These are phyloP conservation scores for Candida manassasensis DNA, from an alignment of 805 yeast species.

Conservation along the genomic window DNA sequence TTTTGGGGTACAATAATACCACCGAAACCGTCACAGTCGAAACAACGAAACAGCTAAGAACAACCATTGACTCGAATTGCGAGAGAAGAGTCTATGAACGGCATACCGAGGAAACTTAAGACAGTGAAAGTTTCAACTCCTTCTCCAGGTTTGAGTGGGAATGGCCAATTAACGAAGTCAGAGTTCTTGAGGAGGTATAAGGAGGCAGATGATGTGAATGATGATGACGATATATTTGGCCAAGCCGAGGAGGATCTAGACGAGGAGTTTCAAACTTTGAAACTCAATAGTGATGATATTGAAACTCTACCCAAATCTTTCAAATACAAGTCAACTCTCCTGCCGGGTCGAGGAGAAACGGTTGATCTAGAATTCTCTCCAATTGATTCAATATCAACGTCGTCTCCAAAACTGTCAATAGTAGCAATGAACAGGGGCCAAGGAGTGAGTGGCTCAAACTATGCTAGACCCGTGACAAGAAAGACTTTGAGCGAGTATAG, in stretches of 20 bases:
- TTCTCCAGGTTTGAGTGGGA: conserved; percentile 5
- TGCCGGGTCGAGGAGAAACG: background rate
- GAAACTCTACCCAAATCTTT: background rate
- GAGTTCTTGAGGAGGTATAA: conserved; percentile 21
- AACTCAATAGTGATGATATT: background rate
- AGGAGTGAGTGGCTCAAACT: conserved; percentile 14
- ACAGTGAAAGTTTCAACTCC: conserved; percentile 5
- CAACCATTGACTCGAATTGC: too few relatives aligned
- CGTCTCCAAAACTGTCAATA: conserved; percentile 17
- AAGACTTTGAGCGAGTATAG: conserved; percentile 29
- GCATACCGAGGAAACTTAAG: conserved; percentile 6
- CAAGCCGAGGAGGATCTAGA: conserved; percentile 17
- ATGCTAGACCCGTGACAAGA: conserved; percentile 8
- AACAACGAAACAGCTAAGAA: too few relatives aligned
- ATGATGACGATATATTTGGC: conserved; percentile 26
- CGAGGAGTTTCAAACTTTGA: conserved; percentile 18
- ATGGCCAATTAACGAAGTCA: conserved; percentile 4
- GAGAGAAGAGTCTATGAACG: conserved; percentile 7
- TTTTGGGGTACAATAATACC: background rate
- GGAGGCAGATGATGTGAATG: conserved; percentile 9
- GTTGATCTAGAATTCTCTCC: conserved; percentile 11
- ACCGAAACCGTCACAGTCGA: too few relatives aligned
- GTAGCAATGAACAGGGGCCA: conserved; percentile 6
- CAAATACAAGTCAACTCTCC: background rate
- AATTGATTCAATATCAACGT: conserved; percentile 20